phyloP scores from a whole-genome alignment of 306 rosid genomes.

The Trichosanthes truncata region DNA sequence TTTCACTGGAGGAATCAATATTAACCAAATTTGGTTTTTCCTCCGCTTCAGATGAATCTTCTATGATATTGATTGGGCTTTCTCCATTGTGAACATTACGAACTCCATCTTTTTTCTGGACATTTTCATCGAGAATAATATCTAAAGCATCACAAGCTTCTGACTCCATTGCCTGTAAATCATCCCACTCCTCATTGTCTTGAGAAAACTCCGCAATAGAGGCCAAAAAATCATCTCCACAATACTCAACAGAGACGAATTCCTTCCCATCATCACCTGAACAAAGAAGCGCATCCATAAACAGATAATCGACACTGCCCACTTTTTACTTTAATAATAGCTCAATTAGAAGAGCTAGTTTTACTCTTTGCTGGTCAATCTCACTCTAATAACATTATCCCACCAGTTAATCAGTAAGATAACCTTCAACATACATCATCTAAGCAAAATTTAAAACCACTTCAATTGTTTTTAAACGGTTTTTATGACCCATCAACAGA shows the following conservation, averaged over 20 bases:
- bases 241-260: constrained; percentile 77
- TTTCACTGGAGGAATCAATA: constrained; percentile 58
- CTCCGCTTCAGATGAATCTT: constrained; percentile 31
- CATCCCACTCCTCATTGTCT: constrained; percentile 86
- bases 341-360: neutral
- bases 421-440: neutral
- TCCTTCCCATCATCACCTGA: constrained; percentile 77
- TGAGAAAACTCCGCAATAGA: constrained; percentile 57
- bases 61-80: constrained; percentile 22
- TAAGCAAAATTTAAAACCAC: neutral
- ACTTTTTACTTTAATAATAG: neutral
- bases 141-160: constrained; percentile 61
- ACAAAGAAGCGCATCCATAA: neutral
- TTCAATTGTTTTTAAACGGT: neutral
- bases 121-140: constrained; percentile 28
- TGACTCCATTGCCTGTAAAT: constrained; percentile 59
- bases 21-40: constrained; percentile 35
- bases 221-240: constrained; percentile 84
- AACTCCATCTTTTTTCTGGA: constrained; percentile 9
- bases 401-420: neutral
- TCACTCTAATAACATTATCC: neutral
- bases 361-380: neutral
- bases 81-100: constrained; percentile 4
- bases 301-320: neutral
- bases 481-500: neutral